Conservation (phyloP, 495 filamentous ascomycete genomes). For the Ramalina intermedia region DNA sequence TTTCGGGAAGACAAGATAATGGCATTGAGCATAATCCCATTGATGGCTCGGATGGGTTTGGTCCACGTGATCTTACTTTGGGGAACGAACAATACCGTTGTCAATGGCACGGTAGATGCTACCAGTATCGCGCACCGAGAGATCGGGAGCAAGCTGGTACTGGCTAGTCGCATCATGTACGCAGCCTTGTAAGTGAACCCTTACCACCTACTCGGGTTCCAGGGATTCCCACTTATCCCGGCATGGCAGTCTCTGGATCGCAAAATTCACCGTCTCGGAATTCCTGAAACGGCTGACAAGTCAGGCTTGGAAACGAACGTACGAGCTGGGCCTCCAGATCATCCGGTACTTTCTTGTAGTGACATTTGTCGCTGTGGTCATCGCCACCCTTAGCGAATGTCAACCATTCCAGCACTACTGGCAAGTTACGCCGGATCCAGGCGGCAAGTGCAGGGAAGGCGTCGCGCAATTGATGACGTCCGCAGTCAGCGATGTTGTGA, state of each 20-base stretch:
- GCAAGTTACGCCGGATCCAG: slow-evolving; percentile 84
- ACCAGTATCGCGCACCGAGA: slow-evolving; percentile 28
- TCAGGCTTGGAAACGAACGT: slow-evolving; percentile 53
- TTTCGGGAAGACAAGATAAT: slow-evolving; percentile 84
- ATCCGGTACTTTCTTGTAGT: slow-evolving; percentile 59
- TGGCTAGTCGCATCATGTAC: slow-evolving; percentile 40
- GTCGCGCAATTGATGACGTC: slow-evolving; percentile 78
- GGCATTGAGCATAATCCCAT: slow-evolving; percentile 61
- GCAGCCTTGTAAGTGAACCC: slow-evolving; percentile 37
- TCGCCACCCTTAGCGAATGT: slow-evolving; percentile 75
- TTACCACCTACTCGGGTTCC: not conserved
- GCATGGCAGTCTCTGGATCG: slow-evolving; percentile 56
- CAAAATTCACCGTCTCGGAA: slow-evolving; percentile 81
- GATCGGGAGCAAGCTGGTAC: slow-evolving; percentile 38
- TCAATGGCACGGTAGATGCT: slow-evolving; percentile 25
- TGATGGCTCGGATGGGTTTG: slow-evolving; percentile 68
- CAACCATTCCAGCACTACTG: slow-evolving; percentile 74
- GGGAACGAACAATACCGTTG: slow-evolving; percentile 69
- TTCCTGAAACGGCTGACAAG: slow-evolving; percentile 71
- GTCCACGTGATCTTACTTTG: slow-evolving; percentile 71
- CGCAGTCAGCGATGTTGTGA: slow-evolving; percentile 72
- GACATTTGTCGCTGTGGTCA: slow-evolving; percentile 66
- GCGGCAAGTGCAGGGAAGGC: slow-evolving; percentile 66
- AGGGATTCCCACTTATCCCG: slow-evolving; percentile 19
- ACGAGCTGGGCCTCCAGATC: slow-evolving; percentile 47